Evolutionary conservation across 148 eudicot species (phyloP).

Genomic region (Nyssa sinensis): DNA sequence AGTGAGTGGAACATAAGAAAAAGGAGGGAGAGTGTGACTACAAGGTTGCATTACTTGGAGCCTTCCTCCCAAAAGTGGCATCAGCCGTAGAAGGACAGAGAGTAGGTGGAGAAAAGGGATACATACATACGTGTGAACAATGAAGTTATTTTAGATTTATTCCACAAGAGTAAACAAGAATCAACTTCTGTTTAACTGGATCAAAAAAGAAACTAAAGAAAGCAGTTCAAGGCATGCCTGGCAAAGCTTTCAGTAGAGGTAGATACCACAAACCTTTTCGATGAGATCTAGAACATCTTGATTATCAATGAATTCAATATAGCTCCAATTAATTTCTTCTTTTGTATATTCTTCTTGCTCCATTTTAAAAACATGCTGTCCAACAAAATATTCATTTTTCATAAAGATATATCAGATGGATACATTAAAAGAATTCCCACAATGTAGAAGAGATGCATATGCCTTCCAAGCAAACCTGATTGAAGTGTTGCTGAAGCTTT

Average conservation of each 20-base stretch:
- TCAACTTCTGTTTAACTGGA: not conserved
- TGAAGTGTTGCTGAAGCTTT: conserved; percentile 99
- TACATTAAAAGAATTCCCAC: not conserved
- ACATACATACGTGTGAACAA: too few relatives aligned
- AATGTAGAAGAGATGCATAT: conserved; percentile 16
- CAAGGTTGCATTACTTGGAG: too few relatives aligned
- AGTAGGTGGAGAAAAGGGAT: too few relatives aligned
- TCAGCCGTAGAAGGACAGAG: too few relatives aligned
- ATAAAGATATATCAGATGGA: conserved; percentile 7
- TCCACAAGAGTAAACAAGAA: not conserved
- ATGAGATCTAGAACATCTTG: conserved; percentile 92
- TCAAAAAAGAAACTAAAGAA: not conserved
- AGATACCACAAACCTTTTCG: conserved; percentile 75
- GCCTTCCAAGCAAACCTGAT: conserved; percentile 56
- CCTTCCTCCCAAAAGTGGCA: too few relatives aligned
- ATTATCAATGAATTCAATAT: conserved; percentile 97
- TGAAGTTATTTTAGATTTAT: not conserved
- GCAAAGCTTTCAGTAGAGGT: not conserved
- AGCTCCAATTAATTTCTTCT: conserved; percentile 98
- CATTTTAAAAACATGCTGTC: conserved; percentile 98
- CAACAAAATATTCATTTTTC: conserved; percentile 13
- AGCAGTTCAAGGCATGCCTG: not conserved
- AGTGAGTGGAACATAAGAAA: too few relatives aligned
- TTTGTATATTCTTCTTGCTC: conserved; percentile 99
- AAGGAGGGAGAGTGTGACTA: not conserved